Percentiles rank a stretch among this genome's conserved stretches.
Conservation (phyloP, 495 filamentous ascomycete genomes). For the Podospora fimiseda region DNA sequence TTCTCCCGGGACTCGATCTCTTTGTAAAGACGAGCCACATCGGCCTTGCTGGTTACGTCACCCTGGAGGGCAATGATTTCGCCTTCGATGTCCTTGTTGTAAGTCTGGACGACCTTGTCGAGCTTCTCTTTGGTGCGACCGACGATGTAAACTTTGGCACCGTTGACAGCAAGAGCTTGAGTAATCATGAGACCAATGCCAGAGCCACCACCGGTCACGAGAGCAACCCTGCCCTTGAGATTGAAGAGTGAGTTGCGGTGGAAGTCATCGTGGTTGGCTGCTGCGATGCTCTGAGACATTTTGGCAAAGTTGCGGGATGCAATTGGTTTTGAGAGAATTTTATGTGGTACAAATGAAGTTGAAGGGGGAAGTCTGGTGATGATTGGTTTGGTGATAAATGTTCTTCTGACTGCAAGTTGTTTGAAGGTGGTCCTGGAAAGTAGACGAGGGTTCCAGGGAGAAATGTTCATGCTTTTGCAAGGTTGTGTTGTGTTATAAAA, state of each 20-base stretch:
- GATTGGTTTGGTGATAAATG: slow-evolving; percentile 1
- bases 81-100: slow-evolving; percentile 32
- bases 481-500: background rate
- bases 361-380: background rate
- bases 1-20: slow-evolving; percentile 58
- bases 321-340: background rate
- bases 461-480: slow-evolving; percentile 1
- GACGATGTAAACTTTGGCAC: slow-evolving; percentile 78
- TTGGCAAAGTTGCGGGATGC: slow-evolving; percentile 13
- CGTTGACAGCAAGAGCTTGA: slow-evolving; percentile 70
- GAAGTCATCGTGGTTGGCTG: slow-evolving; percentile 37
- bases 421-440: background rate
- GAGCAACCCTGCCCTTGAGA: slow-evolving; percentile 55
- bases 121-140: slow-evolving; percentile 53
- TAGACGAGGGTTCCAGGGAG: background rate
- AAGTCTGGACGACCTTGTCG: slow-evolving; percentile 22
- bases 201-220: slow-evolving; percentile 52
- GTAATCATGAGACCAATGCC: slow-evolving; percentile 72
- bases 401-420: background rate
- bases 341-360: background rate
- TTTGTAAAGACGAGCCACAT: slow-evolving; percentile 55
- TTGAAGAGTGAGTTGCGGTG: slow-evolving; percentile 52
- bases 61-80: slow-evolving; percentile 55
- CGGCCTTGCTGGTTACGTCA: slow-evolving; percentile 70
- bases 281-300: slow-evolving; percentile 40